Conservation (phyloP, 139 green algal species). For the Klebsormidium nitens region DNA sequence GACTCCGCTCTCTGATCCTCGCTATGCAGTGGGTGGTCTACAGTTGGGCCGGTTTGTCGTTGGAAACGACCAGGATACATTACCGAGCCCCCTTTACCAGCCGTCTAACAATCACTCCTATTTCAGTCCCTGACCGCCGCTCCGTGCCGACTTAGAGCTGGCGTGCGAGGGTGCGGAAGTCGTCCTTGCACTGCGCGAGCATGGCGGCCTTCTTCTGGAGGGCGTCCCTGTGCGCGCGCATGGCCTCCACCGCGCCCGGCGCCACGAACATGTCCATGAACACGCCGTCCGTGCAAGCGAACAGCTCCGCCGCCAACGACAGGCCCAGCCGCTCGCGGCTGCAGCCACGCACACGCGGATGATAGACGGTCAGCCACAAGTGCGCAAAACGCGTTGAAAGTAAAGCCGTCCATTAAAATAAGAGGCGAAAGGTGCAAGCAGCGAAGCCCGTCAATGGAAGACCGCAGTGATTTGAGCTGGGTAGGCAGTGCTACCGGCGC, state of each 20-base stretch:
- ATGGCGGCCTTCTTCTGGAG: constrained; percentile 59
- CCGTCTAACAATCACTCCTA: no score
- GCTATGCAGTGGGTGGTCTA: no score
- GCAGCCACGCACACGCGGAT: no score
- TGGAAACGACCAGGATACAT: no score
- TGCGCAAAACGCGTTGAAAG: not conserved
- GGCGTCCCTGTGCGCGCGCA: constrained; percentile 59
- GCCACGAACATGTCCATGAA: constrained; percentile 76
- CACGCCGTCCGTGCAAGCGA: constrained; percentile 57
- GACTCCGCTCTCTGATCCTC: no score
- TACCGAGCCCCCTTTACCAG: no score
- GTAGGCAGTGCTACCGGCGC: not conserved
- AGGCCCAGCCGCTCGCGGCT: not conserved
- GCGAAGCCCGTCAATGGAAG: not conserved
- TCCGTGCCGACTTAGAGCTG: constrained; percentile 47
- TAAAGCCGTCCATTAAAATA: not conserved
- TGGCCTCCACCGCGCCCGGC: constrained; percentile 34
- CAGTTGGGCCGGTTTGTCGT: no score
- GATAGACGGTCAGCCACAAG: not conserved
- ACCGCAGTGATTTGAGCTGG: not conserved
- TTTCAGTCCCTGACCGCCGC: not conserved
- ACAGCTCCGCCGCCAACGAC: constrained; percentile 54
- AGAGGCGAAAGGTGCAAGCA: not conserved
- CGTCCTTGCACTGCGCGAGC: constrained; percentile 70
- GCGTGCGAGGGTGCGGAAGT: constrained; percentile 64